Conservation (phyloP, 805 yeast genomes). For the Kodamaea lidongshanica region DNA sequence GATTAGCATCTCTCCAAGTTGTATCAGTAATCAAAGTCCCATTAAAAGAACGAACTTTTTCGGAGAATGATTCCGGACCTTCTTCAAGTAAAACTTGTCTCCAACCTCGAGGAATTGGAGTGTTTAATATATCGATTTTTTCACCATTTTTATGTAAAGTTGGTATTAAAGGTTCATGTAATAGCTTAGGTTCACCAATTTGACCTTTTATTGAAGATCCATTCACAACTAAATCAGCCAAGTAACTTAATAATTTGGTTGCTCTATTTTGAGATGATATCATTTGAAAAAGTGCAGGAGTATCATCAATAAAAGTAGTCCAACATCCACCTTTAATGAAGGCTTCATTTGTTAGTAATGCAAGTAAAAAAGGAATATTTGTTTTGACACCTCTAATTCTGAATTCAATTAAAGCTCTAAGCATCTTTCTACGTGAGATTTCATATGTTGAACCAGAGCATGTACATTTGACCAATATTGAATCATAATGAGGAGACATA, state of each 20-base stretch:
- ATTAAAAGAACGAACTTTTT: slow-evolving; percentile 72
- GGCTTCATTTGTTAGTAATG: slow-evolving; percentile 83
- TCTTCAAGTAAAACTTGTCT: slow-evolving; percentile 75
- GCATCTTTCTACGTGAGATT: slow-evolving; percentile 95
- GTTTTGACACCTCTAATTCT: slow-evolving; percentile 99
- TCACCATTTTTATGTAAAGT: slow-evolving; percentile 52
- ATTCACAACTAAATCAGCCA: slow-evolving; percentile 91
- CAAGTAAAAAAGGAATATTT: slow-evolving; percentile 91
- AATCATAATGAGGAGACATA: slow-evolving; percentile 95
- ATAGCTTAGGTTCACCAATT: slow-evolving; percentile 81
- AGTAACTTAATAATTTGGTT: slow-evolving; percentile 81
- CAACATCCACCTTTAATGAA: slow-evolving; percentile 85
- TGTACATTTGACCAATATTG: slow-evolving; percentile 95
- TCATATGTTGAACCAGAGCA: slow-evolving; percentile 97
- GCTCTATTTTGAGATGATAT: slow-evolving; percentile 95
- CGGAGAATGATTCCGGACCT: slow-evolving; percentile 89
- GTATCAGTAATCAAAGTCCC: slow-evolving; percentile 97
- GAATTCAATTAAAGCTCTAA: slow-evolving; percentile 93
- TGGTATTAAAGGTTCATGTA: slow-evolving; percentile 72
- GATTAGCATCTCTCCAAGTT: slow-evolving; percentile 99
- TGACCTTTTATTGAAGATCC: slow-evolving; percentile 97
- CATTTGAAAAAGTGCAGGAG: slow-evolving; percentile 94
- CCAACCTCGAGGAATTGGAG: slow-evolving; percentile 68
- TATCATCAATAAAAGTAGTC: slow-evolving; percentile 98
- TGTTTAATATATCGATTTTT: slow-evolving; percentile 50